Evolutionary conservation across 2,329 filamentous ascomycete genomes (phyloP), one percentile per base, ranked within the genome.

Genomic region (Beauveria bassiana): DNA sequence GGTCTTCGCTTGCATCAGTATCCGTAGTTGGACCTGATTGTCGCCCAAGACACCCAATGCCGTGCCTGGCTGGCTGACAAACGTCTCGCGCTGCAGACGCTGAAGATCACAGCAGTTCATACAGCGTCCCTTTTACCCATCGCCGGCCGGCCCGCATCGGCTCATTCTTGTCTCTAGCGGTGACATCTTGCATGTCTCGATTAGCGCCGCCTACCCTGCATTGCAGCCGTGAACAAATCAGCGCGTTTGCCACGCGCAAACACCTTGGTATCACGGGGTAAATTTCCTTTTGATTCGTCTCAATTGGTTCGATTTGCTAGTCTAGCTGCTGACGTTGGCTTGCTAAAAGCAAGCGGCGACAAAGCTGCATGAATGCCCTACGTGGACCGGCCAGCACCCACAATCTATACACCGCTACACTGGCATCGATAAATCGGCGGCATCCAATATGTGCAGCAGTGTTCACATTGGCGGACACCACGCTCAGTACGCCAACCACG

Each of bases 391-490:
- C 10, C 20, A 31, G 45, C 40, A n/a, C 2, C 52, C 18, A 45
- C 53, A 45, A 38, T 26, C 43, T 10, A 4, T 26, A 38, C 55
- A 58, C 56, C 46, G 49, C 50, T 34, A 46, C 2, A 14, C 16
- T 18, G 9, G 18, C 38, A 28, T 38, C 24, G 12, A 52, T 14
- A 40, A 38, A 14, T 26, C 28, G 2, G 31, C 46, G 4, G 3
- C 5, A 38, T 38, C 14, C 12, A 14, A 16, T 38, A 2, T 16
- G 14, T 16, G 34, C 34, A 16, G 12, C 5, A 16, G 5, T 38
- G 1, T 24, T 42, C 40, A 60, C 47, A 53, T 52, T 14, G 57
- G 57, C 22, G 47, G 57, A 40, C 57, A 60, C 57, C 57, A 60
- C 8, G 57, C 49, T 45, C 57, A 38, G 18, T 51, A 60, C 5